Conservation (phyloP, 2,329 filamentous ascomycete genomes). For the Lojkania enalia region DNA sequence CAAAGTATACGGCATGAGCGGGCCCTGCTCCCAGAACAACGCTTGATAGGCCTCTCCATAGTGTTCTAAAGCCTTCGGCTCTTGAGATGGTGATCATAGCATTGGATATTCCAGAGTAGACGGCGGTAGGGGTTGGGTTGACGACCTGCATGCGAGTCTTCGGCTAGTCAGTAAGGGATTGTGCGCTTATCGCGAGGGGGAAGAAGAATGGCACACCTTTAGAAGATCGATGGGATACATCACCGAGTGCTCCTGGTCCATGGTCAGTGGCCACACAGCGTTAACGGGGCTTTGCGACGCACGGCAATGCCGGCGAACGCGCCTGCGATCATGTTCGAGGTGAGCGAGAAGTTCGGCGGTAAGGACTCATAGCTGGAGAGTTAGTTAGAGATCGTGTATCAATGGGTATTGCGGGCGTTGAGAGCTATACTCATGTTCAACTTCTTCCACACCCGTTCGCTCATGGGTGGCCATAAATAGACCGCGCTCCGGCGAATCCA, state of each 20-base stretch:
- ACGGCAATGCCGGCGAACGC: slow-evolving; percentile 96
- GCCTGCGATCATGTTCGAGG: slow-evolving; percentile 93
- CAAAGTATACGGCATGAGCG: slow-evolving; percentile 97
- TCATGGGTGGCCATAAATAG: slow-evolving; percentile 48
- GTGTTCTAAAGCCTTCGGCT: slow-evolving; percentile 83
- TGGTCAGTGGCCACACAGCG: slow-evolving; percentile 22
- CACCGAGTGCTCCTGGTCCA: slow-evolving; percentile 84
- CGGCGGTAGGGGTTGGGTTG: slow-evolving; percentile 76
- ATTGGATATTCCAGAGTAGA: slow-evolving; percentile 89
- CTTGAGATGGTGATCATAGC: slow-evolving; percentile 90
- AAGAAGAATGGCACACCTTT: slow-evolving; percentile 66
- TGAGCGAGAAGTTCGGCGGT: slow-evolving; percentile 89
- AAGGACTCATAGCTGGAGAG: slow-evolving; percentile 79
- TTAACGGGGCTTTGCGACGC: slow-evolving; percentile 45
- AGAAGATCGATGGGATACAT: slow-evolving; percentile 99
- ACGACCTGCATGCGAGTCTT: slow-evolving; percentile 98
- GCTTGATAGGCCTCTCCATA: slow-evolving; percentile 97
- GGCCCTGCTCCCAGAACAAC: slow-evolving; percentile 94
- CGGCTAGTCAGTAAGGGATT: not conserved
- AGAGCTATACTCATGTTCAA: slow-evolving; percentile 45
- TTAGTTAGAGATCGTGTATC: slow-evolving; percentile 26
- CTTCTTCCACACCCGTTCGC: slow-evolving; percentile 43
- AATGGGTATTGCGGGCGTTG: slow-evolving; percentile 5
- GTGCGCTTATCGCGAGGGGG: not conserved
- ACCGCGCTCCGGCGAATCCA: slow-evolving; percentile 42